Percentiles rank a stretch among this genome's conserved stretches.
These are phyloP conservation scores for Mallotus japonicus DNA, from an alignment of 441 rosid species.

Conservation along the genomic window DNA sequence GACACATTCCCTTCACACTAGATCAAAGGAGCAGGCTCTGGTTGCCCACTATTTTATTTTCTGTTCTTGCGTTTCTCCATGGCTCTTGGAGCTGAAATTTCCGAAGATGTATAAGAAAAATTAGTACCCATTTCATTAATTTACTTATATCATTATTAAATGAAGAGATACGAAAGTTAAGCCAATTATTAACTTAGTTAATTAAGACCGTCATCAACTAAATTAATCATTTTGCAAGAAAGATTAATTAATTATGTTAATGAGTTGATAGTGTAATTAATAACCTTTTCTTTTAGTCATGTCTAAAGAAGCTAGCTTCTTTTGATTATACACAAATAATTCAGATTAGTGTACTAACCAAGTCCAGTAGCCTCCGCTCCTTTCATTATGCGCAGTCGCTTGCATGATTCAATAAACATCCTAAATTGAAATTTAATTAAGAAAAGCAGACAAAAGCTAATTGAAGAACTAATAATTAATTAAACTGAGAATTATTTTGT, in stretches of 20 bases:
- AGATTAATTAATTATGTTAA: not conserved
- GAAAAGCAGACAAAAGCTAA: not conserved
- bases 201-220: not conserved
- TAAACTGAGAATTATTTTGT: not conserved
- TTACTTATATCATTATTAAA: not conserved
- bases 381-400: conserved; percentile 56
- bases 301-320: not conserved
- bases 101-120: not conserved
- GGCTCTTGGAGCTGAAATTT: conserved; percentile 51
- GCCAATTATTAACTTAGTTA: not conserved
- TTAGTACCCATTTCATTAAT: not conserved
- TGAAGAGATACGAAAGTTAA: not conserved
- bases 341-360: conserved; percentile 33
- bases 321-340: not conserved
- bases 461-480: not conserved
- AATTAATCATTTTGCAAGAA: not conserved
- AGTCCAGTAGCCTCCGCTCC: conserved; percentile 56
- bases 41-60: conserved; percentile 30
- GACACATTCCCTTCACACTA: conserved; percentile 6
- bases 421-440: conserved; percentile 21
- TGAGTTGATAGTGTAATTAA: not conserved
- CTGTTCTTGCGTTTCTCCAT: conserved; percentile 57
- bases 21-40: conserved; percentile 43
- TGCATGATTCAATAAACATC: conserved; percentile 64
- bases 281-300: not conserved